Evolutionary conservation across 1,284 basidiomycete genomes (phyloP).

Genomic region (Irpex lacteus): DNA sequence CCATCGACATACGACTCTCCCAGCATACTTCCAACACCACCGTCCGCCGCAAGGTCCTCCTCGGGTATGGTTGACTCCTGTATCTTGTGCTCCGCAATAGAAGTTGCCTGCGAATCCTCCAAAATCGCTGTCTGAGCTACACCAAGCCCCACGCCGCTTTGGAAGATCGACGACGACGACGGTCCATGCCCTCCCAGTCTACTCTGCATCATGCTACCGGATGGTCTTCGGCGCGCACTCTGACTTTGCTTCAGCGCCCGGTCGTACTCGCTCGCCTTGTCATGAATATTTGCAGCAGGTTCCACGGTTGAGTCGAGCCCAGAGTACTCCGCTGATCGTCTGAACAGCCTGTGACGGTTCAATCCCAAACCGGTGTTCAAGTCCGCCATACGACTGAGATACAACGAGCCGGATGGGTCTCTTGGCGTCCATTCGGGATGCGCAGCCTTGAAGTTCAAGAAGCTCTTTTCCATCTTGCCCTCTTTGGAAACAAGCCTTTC

Average conservation of each 20-base stretch:
- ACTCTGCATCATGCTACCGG: conserved; percentile 33
- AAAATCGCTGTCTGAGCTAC: conserved; percentile 68
- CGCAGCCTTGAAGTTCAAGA: conserved; percentile 94
- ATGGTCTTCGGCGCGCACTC: conserved; percentile 37
- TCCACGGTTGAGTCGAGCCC: conserved; percentile 15
- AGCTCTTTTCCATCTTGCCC: conserved; percentile 98
- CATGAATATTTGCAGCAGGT: conserved; percentile 39
- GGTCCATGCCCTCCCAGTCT: conserved; percentile 20
- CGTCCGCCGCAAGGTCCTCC: conserved; percentile 49
- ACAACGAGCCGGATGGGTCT: conserved; percentile 83
- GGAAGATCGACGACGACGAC: conserved; percentile 41
- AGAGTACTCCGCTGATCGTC: conserved; percentile 13
- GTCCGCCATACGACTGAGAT: conserved; percentile 81
- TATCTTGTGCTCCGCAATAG: conserved; percentile 13
- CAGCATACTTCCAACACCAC: conserved; percentile 55
- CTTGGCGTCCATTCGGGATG: conserved; percentile 94
- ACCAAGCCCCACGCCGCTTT: conserved; percentile 34
- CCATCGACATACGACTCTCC: conserved; percentile 69
- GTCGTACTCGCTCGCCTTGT: conserved; percentile 70
- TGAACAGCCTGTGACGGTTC: conserved; percentile 24
- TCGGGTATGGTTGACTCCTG: conserved; percentile 32
- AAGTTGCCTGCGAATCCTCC: conserved; percentile 68
- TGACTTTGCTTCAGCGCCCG: conserved; percentile 71
- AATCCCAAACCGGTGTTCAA: conserved; percentile 36
- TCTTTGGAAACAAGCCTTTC: conserved; percentile 81